Conservation (phyloP, 2,329 filamentous ascomycete genomes). For the Scedosporium apiospermum region DNA sequence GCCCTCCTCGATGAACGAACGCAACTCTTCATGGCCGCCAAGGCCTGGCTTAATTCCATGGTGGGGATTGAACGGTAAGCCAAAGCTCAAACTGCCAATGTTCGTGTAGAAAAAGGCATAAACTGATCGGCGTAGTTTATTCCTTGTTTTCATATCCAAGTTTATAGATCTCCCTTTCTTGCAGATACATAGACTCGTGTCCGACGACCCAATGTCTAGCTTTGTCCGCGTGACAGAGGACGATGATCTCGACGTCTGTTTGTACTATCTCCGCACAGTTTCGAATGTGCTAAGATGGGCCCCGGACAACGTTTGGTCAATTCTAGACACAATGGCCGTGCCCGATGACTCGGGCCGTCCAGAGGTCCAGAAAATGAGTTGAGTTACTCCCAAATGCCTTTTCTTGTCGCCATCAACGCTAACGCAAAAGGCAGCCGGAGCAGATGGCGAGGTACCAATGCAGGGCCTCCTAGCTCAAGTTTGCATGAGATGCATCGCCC, state of each 20-base stretch:
- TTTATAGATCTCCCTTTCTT: conserved; percentile 47
- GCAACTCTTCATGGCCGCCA: conserved; percentile 66
- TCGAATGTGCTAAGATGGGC: conserved; percentile 62
- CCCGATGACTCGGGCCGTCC: conserved; percentile 35
- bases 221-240: conserved; percentile 30
- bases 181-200: conserved; percentile 4
- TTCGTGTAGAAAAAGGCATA: neutral
- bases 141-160: conserved; percentile 50
- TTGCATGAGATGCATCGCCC: conserved; percentile 53
- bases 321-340: conserved; percentile 54
- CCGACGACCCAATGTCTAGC: neutral
- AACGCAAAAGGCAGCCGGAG: conserved; percentile 28
- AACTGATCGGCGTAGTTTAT: conserved; percentile 35
- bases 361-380: conserved; percentile 39
- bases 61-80: conserved; percentile 53
- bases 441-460: conserved; percentile 48
- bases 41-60: conserved; percentile 67
- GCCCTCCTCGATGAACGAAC: conserved; percentile 62
- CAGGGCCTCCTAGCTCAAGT: conserved; percentile 60
- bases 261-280: conserved; percentile 70
- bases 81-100: neutral
- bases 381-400: conserved; percentile 22
- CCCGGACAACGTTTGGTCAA: conserved; percentile 60
- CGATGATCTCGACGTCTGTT: conserved; percentile 65
- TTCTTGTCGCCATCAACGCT: neutral